A percentile compares a stretch with the other conserved stretches of the same genome.
Evolutionary conservation across 2,329 filamentous ascomycete genomes (phyloP).

Genomic region (Diplocarpon mali): DNA sequence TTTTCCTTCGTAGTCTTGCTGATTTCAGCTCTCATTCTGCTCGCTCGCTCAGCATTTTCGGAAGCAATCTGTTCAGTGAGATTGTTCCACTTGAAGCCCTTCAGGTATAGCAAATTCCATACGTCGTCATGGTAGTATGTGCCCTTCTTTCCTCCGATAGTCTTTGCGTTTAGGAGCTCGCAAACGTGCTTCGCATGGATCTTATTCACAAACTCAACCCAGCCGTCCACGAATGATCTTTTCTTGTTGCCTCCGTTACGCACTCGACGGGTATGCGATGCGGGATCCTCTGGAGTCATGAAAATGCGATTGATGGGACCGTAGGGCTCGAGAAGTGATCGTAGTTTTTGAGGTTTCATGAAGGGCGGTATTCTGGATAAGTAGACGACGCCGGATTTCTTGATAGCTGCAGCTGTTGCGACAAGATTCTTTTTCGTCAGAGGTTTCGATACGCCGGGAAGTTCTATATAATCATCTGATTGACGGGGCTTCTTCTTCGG

Average conservation of each 20-base stretch:
- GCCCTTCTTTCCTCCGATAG: conserved; percentile 74
- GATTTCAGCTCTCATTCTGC: conserved; percentile 68
- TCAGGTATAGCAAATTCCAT: conserved; percentile 74
- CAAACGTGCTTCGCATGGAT: conserved; percentile 66
- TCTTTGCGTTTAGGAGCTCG: conserved; percentile 65
- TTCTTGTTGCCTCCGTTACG: conserved; percentile 73
- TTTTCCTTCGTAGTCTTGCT: conserved; percentile 67
- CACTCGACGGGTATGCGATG: conserved; percentile 54
- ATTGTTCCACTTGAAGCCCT: conserved; percentile 71
- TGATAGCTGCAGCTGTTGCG: conserved; percentile 50
- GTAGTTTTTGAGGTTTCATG: conserved; percentile 74
- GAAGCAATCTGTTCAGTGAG: conserved; percentile 67
- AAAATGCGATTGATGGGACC: conserved; percentile 70
- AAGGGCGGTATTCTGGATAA: conserved; percentile 77
- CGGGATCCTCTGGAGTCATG: conserved; percentile 63
- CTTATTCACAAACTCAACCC: conserved; percentile 74
- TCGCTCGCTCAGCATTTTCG: conserved; percentile 70
- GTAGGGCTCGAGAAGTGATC: conserved; percentile 63
- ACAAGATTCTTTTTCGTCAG: conserved; percentile 59
- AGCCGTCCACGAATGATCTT: conserved; percentile 70
- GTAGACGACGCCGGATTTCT: conserved; percentile 72
- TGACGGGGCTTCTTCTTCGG: conserved; percentile 14
- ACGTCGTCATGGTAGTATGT: conserved; percentile 77
- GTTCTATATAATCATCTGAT: conserved; percentile 25
- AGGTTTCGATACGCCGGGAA: conserved; percentile 41